Base-by-base conservation (phyloP, 2,329 filamentous ascomycete genomes). In the Colletotrichum tropicale region DNA sequence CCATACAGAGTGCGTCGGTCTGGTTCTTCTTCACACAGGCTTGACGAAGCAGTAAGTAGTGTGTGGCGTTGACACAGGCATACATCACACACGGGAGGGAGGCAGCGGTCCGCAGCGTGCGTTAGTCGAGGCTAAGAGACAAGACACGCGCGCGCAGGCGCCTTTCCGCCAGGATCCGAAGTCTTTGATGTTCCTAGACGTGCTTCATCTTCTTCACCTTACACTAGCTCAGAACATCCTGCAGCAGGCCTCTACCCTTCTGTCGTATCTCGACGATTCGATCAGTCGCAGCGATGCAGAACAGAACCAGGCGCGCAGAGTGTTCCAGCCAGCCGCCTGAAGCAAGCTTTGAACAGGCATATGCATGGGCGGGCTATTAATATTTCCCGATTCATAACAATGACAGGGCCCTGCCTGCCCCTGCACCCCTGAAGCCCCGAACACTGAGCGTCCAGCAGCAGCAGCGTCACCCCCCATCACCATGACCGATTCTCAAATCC, bases 331-430 rank as follows among this genome's bases (percentile, higher is more conserved):
- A 52, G 67, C 67, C 56, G 28, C 60, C 67, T 52, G 56, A 61
- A 38, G 66, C 66, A 69, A 48, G 66, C 56, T 70, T 52, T 61
- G 55, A 32, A 61, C 66, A 69, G 66, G 66, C 55, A 69, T 26
- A 43, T 65, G 70, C 64, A 68, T 69, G 58, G 70, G 64, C 73
- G 72, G 69, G 56, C 73, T 75, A 68, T 75, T 68, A 73, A 69
- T 75, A 69, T 69, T 68, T 48, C 70, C 73, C 69, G 69, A 64
- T 62, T 56, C 69, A 48, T 24, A 34, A 61, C 68, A 24, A 15
- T 28, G 38, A 55, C 56, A 18, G 30, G 56, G 43, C 43, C n/a
- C 10, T 52, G 43, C 43, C 30, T 43, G 36, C 55, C 64, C 55
- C 52, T 24, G 52, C 32, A 56, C 21, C 60, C 60, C 60, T 65